Evolutionary conservation across 805 yeast genomes (phyloP).

Genomic region (Cyberlindnera meyerae): DNA sequence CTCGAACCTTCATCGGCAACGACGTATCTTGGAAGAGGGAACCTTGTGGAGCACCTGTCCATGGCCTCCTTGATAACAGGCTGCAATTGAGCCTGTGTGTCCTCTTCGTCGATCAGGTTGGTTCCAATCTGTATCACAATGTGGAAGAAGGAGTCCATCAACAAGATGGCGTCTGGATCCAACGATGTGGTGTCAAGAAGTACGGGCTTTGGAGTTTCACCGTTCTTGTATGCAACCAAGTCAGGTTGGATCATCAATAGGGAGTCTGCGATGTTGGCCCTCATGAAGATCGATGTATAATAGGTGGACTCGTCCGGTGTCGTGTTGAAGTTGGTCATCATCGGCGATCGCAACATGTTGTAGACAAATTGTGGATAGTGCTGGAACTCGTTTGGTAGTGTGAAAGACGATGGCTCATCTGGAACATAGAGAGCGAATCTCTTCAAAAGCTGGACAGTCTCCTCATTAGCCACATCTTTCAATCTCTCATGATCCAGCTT

Average conservation of each 20-base stretch:
- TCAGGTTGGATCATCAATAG: conserved; percentile 96
- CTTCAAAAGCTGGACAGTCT: conserved; percentile 81
- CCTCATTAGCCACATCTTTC: conserved; percentile 79
- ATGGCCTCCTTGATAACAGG: conserved; percentile 88
- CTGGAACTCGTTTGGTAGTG: conserved; percentile 73
- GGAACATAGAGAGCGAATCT: conserved; percentile 87
- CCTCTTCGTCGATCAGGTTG: conserved; percentile 79
- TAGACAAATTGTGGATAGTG: conserved; percentile 90
- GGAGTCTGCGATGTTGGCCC: conserved; percentile 87
- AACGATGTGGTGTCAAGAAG: conserved; percentile 86
- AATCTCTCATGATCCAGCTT: conserved; percentile 65
- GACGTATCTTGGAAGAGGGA: conserved; percentile 93
- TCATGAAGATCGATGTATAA: conserved; percentile 78
- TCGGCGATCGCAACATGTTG: conserved; percentile 89
- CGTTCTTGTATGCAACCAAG: conserved; percentile 70
- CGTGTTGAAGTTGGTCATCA: conserved; percentile 88
- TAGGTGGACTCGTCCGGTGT: conserved; percentile 98
- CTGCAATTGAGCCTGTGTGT: conserved; percentile 73
- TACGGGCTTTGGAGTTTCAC: conserved; percentile 83
- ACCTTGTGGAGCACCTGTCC: conserved; percentile 77
- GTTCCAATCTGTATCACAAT: conserved; percentile 90
- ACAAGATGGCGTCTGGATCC: conserved; percentile 73
- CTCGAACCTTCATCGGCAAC: conserved; percentile 96
- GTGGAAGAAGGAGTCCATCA: conserved; percentile 93
- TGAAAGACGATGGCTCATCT: conserved; percentile 74